These are phyloP conservation scores for Talaromyces sp. DNA, from an alignment of 2,329 filamentous ascomycete genomes.

Conservation along the genomic window DNA sequence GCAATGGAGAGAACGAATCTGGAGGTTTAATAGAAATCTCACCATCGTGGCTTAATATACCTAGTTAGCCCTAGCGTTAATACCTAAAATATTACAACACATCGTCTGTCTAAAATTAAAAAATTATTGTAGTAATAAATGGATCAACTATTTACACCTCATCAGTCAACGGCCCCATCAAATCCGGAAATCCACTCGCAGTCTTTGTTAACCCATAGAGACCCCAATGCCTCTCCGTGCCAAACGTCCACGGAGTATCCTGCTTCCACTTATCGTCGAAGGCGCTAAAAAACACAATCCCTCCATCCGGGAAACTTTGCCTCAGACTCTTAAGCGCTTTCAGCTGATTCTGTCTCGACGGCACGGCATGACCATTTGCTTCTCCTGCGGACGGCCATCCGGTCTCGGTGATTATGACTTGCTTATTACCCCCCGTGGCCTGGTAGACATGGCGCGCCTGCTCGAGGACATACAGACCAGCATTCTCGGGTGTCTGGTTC, in stretches of 20 bases:
- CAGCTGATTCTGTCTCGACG: slow-evolving; percentile 63
- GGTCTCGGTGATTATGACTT: slow-evolving; percentile 73
- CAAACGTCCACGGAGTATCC: slow-evolving; percentile 59
- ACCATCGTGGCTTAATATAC: neutral
- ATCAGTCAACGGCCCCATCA: neutral
- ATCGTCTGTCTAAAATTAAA: neutral
- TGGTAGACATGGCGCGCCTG: slow-evolving; percentile 51
- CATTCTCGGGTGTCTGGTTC: slow-evolving; percentile 55
- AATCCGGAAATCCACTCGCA: neutral
- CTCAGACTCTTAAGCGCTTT: slow-evolving; percentile 65
- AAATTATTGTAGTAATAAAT: neutral
- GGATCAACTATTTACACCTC: neutral
- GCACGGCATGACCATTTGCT: slow-evolving; percentile 65
- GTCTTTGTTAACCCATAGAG: slow-evolving; percentile 11
- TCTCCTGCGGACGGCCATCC: slow-evolving; percentile 75
- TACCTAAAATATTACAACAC: neutral
- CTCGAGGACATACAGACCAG: slow-evolving; percentile 64
- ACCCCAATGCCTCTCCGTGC: slow-evolving; percentile 76
- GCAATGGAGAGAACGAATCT: slow-evolving; percentile 1
- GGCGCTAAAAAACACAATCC: slow-evolving; percentile 70
- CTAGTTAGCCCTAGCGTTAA: neutral
- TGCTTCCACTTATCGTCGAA: slow-evolving; percentile 80
- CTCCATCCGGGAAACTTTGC: slow-evolving; percentile 49
- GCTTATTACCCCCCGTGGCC: slow-evolving; percentile 52
- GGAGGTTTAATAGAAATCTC: neutral